Conservation (phyloP, 345 rosid genomes). For the Alliaria petiolata region DNA sequence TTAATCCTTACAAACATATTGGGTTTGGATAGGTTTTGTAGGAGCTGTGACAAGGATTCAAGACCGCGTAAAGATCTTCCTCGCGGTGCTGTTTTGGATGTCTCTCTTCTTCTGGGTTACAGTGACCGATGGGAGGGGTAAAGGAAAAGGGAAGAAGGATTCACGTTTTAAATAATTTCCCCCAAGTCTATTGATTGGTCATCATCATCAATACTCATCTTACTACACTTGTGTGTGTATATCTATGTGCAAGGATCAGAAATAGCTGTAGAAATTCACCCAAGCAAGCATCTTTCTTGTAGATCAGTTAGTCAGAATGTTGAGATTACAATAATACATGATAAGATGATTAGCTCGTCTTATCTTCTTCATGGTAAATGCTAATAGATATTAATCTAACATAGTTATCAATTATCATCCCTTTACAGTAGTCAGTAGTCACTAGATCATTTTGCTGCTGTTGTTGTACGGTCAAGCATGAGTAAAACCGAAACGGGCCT, state of each 20-base stretch:
- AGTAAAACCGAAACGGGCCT: too few relatives aligned
- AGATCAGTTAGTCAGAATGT: constrained; percentile 13
- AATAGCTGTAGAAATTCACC: neutral
- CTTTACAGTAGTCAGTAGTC: neutral
- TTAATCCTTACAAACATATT: neutral
- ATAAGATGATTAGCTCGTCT: neutral
- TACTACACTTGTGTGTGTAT: neutral
- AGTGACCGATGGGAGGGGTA: constrained; percentile 54
- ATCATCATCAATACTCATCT: neutral
- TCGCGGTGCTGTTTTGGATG: constrained; percentile 94
- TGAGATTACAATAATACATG: neutral
- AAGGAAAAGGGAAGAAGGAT: constrained; percentile 30
- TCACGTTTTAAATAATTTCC: constrained; percentile 28
- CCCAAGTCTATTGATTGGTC: neutral
- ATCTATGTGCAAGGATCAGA: neutral
- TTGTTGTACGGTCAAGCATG: too few relatives aligned
- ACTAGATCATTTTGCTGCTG: too few relatives aligned
- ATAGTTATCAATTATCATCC: neutral
- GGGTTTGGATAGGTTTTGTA: constrained; percentile 39
- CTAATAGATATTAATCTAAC: neutral
- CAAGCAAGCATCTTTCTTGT: constrained; percentile 21
- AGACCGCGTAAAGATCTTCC: constrained; percentile 65
- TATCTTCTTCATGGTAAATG: neutral
- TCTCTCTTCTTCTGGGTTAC: constrained; percentile 92
- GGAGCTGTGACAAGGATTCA: constrained; percentile 50